These are phyloP conservation scores for Chiua sp. DNA, from an alignment of 1,284 basidiomycete species.

Conservation along the genomic window DNA sequence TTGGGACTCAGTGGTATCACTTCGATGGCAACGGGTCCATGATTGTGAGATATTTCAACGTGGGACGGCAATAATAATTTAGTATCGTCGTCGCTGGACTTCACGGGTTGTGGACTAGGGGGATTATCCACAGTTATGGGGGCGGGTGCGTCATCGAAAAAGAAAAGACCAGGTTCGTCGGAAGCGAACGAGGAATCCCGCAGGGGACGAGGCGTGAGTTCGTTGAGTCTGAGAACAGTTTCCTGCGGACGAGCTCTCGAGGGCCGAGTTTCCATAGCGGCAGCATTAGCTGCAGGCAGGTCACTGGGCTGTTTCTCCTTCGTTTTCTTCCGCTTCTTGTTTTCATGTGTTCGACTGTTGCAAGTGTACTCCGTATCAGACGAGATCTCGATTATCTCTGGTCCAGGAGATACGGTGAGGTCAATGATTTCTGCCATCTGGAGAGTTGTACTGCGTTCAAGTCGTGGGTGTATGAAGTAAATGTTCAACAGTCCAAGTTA, in stretches of 20 bases:
- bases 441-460: neutral
- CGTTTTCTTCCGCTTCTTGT: slow-evolving; percentile 26
- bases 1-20: slow-evolving; percentile 47
- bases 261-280: slow-evolving; percentile 10
- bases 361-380: slow-evolving; percentile 25
- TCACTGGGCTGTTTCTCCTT: slow-evolving; percentile 18
- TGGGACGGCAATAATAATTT: slow-evolving; percentile 65
- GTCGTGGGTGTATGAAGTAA: neutral
- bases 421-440: slow-evolving; percentile 39
- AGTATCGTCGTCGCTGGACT: slow-evolving; percentile 17
- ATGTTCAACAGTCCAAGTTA: too few relatives aligned
- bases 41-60: slow-evolving; percentile 55
- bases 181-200: neutral
- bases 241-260: slow-evolving; percentile 28
- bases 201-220: neutral
- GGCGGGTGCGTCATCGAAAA: slow-evolving; percentile 55
- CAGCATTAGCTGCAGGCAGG: slow-evolving; percentile 8
- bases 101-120: slow-evolving; percentile 4
- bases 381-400: slow-evolving; percentile 36
- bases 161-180: slow-evolving; percentile 48
- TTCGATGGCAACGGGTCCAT: slow-evolving; percentile 45
- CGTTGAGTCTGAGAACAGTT: neutral
- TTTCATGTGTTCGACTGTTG: slow-evolving; percentile 10
- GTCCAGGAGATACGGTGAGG: slow-evolving; percentile 33
- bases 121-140: slow-evolving; percentile 23